Base-by-base conservation (phyloP, 495 filamentous ascomycete species). In the Arthonia radiata region DNA sequence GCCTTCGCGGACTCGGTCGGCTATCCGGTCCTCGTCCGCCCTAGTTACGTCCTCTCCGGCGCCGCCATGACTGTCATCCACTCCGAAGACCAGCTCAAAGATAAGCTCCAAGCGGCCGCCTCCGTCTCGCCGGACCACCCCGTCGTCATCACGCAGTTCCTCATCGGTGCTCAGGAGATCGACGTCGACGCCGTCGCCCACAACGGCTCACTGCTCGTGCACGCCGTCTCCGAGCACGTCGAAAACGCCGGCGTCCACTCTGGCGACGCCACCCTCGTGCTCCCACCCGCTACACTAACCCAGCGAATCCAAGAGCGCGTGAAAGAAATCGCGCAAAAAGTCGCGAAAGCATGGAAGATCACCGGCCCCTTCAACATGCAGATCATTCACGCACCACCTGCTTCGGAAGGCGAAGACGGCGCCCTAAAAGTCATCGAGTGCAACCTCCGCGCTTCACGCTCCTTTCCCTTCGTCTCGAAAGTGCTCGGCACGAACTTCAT, bases 351-450 rank as follows among this genome's bases (percentile, higher is more conserved):
- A 24, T 92, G 83, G 78, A 82, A 57, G 41, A 93, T 94, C 48
- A 92, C 79, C 11, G 83, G 83, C 23, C 83, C 83, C 18, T 94
- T 93, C 66, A 94, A 94, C 60, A 93, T 94, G 86, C 83, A 94
- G 52, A 89, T 94, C 51, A 94, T 94, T 63, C 91, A 91, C 55
- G 81, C 77, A 23, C 56, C 72, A 3, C 53, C 71, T 34, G 57
- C 62, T 11, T 41, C 46, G n/a, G 69, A 71, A 30, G 71, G 68
- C 26, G 70, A 64, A 15, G 64, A 75, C 37, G 65, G 73, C 12
- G 49, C 56, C 27, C 64, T 94, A 26, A 94, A 94, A 58, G 83
- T 93, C 39, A 94, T 94, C 36, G 83, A 94, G 55, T 94, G 83
- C 59, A 94, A 94, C 47, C 72, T 94, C 35, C 86, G 83, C 38